Percentiles rank a stretch among this genome's conserved stretches.
Evolutionary conservation across 2,329 filamentous ascomycete genomes (phyloP).

Genomic region (Nannizziopsis arthrosporioides): DNA sequence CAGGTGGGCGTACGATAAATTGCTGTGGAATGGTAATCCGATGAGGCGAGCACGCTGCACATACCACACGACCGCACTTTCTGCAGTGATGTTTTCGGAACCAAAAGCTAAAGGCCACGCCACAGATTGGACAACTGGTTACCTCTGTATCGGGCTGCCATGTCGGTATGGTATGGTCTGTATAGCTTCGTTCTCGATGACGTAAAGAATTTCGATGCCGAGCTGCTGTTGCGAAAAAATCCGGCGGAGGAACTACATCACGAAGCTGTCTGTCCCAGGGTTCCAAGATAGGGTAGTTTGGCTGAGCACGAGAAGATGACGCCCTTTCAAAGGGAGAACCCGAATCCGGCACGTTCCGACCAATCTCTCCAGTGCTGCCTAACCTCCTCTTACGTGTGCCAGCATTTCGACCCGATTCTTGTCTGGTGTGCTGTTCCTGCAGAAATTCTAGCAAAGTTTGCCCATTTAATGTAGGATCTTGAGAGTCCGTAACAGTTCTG

Average conservation of each 20-base stretch:
- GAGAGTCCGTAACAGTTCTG: not conserved
- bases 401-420: not conserved
- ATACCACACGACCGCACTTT: slow-evolving; percentile 92
- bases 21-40: slow-evolving; percentile 88
- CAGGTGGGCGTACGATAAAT: slow-evolving; percentile 70
- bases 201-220: slow-evolving; percentile 18
- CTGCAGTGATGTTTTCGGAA: slow-evolving; percentile 89
- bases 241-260: slow-evolving; percentile 22
- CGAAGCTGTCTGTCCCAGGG: slow-evolving; percentile 2
- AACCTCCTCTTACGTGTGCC: slow-evolving; percentile 8
- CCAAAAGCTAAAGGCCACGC: slow-evolving; percentile 67
- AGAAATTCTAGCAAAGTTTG: slow-evolving; percentile 12
- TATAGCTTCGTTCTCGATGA: slow-evolving; percentile 20
- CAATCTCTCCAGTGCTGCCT: slow-evolving; percentile 2
- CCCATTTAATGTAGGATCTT: not conserved
- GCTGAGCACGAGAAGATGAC: not conserved
- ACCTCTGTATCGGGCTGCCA: slow-evolving; percentile 88
- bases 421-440: not conserved
- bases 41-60: slow-evolving; percentile 79
- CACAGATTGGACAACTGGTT: slow-evolving; percentile 73
- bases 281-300: not conserved
- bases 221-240: slow-evolving; percentile 13
- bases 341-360: not conserved
- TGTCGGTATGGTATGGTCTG: slow-evolving; percentile 50
- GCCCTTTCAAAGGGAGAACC: not conserved